These are phyloP conservation scores for Lactifluus pinguis DNA, from an alignment of 768 basidiomycete genomes.

Conservation along the genomic window DNA sequence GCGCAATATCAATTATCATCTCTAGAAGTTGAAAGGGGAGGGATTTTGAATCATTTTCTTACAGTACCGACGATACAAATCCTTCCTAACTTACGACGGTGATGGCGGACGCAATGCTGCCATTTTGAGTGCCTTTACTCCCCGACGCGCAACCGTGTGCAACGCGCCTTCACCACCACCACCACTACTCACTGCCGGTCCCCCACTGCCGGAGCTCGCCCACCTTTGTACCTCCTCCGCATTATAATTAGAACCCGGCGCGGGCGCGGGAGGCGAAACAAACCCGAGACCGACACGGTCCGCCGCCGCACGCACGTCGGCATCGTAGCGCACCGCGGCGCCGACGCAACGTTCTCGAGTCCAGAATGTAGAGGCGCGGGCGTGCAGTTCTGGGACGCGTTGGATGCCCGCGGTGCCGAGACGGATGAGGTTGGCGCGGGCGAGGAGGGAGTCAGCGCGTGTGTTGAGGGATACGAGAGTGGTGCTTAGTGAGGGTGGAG, in stretches of 20 bases:
- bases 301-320: conserved; percentile 12
- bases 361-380: conserved; percentile 10
- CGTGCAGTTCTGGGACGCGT: conserved; percentile 11
- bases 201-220: neutral
- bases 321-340: conserved; percentile 5
- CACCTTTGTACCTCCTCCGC: neutral
- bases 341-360: conserved; percentile 3
- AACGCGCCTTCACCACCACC: neutral
- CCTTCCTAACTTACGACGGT: neutral
- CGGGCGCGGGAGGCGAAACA: neutral
- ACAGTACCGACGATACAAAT: too few relatives aligned
- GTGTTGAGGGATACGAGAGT: neutral
- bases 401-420: neutral
- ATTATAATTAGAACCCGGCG: neutral
- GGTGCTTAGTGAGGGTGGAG: neutral
- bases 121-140: neutral
- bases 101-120: neutral
- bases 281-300: conserved; percentile 2
- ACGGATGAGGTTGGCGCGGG: conserved; percentile 8
- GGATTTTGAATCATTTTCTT: too few relatives aligned
- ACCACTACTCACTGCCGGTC: too few relatives aligned
- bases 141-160: conserved; percentile 1
- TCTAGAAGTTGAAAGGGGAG: neutral
- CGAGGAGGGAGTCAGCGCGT: conserved; percentile 3
- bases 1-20: neutral